Evolutionary conservation across 1,284 basidiomycete species (phyloP).

Genomic region (Ceratobasidium sp.): DNA sequence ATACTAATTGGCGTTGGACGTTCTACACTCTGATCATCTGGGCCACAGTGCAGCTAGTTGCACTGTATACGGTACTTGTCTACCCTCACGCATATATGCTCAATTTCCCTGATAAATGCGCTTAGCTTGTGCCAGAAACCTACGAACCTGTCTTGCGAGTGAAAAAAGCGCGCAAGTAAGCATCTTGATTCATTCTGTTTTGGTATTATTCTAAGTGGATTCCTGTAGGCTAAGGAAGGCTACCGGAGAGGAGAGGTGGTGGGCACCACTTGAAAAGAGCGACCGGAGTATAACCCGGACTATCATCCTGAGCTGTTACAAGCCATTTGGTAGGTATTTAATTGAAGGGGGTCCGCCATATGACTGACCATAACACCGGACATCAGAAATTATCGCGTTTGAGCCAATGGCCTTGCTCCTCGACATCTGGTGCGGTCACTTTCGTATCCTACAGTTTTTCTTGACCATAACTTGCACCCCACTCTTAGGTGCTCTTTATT

Average conservation of each 20-base stretch:
- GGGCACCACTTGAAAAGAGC: conserved; percentile 62
- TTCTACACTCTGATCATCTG: conserved; percentile 55
- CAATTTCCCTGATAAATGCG: neutral
- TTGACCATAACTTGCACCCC: conserved; percentile 64
- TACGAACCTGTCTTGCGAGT: conserved; percentile 69
- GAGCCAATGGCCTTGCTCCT: conserved; percentile 80
- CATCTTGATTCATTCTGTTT: conserved; percentile 42
- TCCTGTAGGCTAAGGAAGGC: conserved; percentile 57
- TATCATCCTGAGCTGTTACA: conserved; percentile 63
- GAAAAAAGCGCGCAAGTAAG: conserved; percentile 58
- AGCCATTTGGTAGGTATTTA: conserved; percentile 70
- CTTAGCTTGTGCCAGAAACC: conserved; percentile 73
- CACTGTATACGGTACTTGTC: conserved; percentile 39
- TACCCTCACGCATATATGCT: neutral
- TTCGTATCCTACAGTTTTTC: conserved; percentile 57
- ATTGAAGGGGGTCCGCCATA: conserved; percentile 9
- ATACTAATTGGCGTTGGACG: conserved; percentile 57
- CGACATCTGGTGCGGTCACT: conserved; percentile 56
- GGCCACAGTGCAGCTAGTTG: conserved; percentile 42
- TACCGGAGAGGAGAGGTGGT: conserved; percentile 60
- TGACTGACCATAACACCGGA: neutral
- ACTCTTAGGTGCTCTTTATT: conserved; percentile 62
- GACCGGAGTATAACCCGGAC: conserved; percentile 57
- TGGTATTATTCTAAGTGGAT: neutral
- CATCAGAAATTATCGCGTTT: conserved; percentile 66